phyloP scores from a whole-genome alignment of 1,139 yeast species.

The Saccharomyces pastorianus region DNA sequence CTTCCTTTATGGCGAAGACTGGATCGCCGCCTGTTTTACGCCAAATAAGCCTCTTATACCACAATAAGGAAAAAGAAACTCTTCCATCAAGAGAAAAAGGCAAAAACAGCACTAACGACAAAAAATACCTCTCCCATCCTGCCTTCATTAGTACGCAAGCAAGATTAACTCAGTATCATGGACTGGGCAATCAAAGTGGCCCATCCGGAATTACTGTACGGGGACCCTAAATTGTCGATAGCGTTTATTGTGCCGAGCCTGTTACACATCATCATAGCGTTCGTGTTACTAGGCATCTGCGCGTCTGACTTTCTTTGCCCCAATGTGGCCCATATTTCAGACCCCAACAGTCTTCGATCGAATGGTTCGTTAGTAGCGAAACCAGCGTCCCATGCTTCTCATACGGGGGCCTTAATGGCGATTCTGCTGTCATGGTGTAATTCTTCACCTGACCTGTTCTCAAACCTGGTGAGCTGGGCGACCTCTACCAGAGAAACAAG shows the following conservation, averaged over 20 bases:
- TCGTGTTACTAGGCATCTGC: slow-evolving; percentile 28
- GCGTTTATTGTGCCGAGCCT: slow-evolving; percentile 20
- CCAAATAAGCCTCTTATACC: not conserved
- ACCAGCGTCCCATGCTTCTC: slow-evolving; percentile 2
- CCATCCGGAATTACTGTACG: slow-evolving; percentile 25
- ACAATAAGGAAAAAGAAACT: not conserved
- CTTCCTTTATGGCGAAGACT: no score
- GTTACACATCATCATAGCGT: slow-evolving; percentile 20
- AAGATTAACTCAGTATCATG: slow-evolving; percentile 8
- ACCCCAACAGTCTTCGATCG: slow-evolving; percentile 11
- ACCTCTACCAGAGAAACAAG: slow-evolving; percentile 51
- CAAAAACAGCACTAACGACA: not conserved
- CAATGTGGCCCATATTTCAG: slow-evolving; percentile 26
- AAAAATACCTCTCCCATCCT: not conserved
- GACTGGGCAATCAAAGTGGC: slow-evolving; percentile 18
- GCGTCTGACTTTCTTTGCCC: slow-evolving; percentile 32
- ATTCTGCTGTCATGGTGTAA: slow-evolving; percentile 80
- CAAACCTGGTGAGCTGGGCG: slow-evolving; percentile 46
- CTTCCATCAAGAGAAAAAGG: not conserved
- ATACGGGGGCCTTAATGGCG: slow-evolving; percentile 26
- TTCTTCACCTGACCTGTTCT: slow-evolving; percentile 83
- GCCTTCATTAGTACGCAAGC: not conserved
- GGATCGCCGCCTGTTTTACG: not conserved
- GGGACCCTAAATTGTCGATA: slow-evolving; percentile 12
- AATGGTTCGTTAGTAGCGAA: not conserved